Conservation (phyloP, 1,284 basidiomycete species). For the Sporisorium exsertum region DNA sequence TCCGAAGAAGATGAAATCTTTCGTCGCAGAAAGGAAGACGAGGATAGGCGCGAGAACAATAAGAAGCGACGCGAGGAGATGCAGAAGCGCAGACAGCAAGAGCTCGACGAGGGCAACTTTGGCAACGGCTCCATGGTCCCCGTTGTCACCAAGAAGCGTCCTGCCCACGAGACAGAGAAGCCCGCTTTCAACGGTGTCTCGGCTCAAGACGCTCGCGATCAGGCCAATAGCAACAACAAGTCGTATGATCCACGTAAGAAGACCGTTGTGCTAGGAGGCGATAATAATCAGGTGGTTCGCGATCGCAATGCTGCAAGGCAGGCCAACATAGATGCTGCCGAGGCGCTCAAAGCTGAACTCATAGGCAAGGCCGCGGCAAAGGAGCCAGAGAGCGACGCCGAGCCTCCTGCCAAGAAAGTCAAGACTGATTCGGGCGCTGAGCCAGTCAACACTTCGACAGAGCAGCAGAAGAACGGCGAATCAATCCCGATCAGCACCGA, state of each 20-base stretch:
- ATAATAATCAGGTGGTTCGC: conserved; percentile 59
- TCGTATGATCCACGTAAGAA: conserved; percentile 47
- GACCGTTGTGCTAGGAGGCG: conserved; percentile 56
- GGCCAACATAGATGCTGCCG: conserved; percentile 95
- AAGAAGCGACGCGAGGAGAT: conserved; percentile 79
- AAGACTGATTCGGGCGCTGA: conserved; percentile 44
- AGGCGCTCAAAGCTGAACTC: conserved; percentile 90
- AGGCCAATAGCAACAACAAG: conserved; percentile 47
- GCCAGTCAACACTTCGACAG: conserved; percentile 8
- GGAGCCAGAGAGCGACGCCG: conserved; percentile 53
- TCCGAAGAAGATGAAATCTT: conserved; percentile 96
- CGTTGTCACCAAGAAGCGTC: conserved; percentile 32
- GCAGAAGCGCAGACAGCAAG: conserved; percentile 50
- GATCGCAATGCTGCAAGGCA: conserved; percentile 73
- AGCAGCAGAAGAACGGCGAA: conserved; percentile 36
- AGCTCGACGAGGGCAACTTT: conserved; percentile 50
- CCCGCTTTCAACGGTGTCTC: conserved; percentile 49
- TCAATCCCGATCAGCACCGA: conserved; percentile 14
- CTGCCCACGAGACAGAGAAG: conserved; percentile 40
- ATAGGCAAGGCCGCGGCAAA: conserved; percentile 73
- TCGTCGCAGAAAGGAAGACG: conserved; percentile 85
- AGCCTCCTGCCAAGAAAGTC: conserved; percentile 35
- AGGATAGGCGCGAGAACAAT: conserved; percentile 90
- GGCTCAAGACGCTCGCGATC: conserved; percentile 59
- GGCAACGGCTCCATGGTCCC: conserved; percentile 38